Percentiles rank a stretch among this genome's conserved stretches.
Conservation (phyloP, 2,329 filamentous ascomycete species). For the Drechmeria coniospora region DNA sequence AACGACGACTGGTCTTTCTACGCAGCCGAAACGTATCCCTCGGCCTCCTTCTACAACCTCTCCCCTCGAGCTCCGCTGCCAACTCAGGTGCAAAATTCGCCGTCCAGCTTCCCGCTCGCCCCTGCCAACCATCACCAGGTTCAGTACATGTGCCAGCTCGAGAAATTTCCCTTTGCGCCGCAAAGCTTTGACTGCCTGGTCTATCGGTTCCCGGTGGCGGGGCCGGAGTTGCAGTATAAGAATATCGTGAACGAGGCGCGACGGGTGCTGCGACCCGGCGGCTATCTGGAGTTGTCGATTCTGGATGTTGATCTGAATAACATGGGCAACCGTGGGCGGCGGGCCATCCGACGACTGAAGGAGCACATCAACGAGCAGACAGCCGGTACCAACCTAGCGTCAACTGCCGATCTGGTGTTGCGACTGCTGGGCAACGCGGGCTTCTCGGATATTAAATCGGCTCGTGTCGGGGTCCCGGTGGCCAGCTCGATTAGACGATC, state of each 20-base stretch:
- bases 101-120: constrained; percentile 35
- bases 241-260: constrained; percentile 61
- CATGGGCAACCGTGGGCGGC: constrained; percentile 58
- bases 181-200: constrained; percentile 65
- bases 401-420: constrained; percentile 45
- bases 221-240: constrained; percentile 51
- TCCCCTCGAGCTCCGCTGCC: constrained; percentile 40
- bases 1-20: constrained; percentile 84
- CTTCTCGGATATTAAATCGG: constrained; percentile 59
- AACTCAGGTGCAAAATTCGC: constrained; percentile 23
- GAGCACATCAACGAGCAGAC: constrained; percentile 49
- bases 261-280: constrained; percentile 62
- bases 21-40: constrained; percentile 63
- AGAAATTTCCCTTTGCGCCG: constrained; percentile 59
- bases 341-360: constrained; percentile 55
- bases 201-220: constrained; percentile 59
- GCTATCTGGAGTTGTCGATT: constrained; percentile 64
- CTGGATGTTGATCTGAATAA: constrained; percentile 70
- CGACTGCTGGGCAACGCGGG: constrained; percentile 52
- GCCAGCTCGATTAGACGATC: constrained; percentile 32
- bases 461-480: constrained; percentile 63
- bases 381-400: constrained; percentile 43
- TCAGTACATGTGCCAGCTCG: constrained; percentile 44
- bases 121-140: constrained; percentile 64
- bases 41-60: constrained; percentile 62